These are phyloP conservation scores for Colletotrichum ledebouriae DNA, from an alignment of 2,329 filamentous ascomycete genomes.

Conservation along the genomic window DNA sequence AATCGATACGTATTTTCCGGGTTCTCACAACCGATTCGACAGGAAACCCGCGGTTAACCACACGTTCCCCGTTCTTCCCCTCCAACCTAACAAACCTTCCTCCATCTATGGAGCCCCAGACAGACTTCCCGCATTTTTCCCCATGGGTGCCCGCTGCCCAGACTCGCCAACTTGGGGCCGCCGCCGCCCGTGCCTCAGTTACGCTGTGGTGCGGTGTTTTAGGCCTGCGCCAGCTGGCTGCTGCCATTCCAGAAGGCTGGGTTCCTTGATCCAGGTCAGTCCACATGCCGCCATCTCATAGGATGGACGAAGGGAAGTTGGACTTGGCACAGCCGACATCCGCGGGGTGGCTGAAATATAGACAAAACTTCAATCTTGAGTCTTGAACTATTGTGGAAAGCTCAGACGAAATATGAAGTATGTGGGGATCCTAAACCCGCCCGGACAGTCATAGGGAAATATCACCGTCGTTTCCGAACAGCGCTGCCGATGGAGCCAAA, in stretches of 20 bases:
- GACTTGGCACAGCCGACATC: slow-evolving; percentile 37
- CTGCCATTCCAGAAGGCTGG: slow-evolving; percentile 36
- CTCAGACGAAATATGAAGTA: slow-evolving; percentile 5
- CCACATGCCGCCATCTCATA: slow-evolving; percentile 38
- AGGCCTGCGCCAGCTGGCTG: slow-evolving; percentile 18
- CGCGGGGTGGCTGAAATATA: slow-evolving; percentile 19
- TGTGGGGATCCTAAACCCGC: too few relatives aligned
- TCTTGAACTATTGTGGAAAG: not conserved
- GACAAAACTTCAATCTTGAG: not conserved
- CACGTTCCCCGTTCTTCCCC: slow-evolving; percentile 7
- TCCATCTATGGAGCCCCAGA: slow-evolving; percentile 30
- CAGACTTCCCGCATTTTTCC: slow-evolving; percentile 37
- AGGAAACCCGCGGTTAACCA: slow-evolving; percentile 22
- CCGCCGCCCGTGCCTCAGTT: slow-evolving; percentile 24
- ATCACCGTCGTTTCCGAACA: slow-evolving; percentile 27
- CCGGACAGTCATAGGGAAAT: slow-evolving; percentile 11
- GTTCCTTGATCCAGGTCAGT: slow-evolving; percentile 38
- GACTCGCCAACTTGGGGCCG: slow-evolving; percentile 9
- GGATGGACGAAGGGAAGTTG: slow-evolving; percentile 42
- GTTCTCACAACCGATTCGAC: slow-evolving; percentile 18
- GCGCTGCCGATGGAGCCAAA: slow-evolving; percentile 18
- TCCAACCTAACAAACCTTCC: not conserved
- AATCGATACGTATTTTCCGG: slow-evolving; percentile 15
- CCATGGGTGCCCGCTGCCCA: slow-evolving; percentile 31
- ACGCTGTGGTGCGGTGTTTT: slow-evolving; percentile 29